Base-by-base conservation (phyloP, 139 green algal genomes). In the Coelastrella sp. region DNA sequence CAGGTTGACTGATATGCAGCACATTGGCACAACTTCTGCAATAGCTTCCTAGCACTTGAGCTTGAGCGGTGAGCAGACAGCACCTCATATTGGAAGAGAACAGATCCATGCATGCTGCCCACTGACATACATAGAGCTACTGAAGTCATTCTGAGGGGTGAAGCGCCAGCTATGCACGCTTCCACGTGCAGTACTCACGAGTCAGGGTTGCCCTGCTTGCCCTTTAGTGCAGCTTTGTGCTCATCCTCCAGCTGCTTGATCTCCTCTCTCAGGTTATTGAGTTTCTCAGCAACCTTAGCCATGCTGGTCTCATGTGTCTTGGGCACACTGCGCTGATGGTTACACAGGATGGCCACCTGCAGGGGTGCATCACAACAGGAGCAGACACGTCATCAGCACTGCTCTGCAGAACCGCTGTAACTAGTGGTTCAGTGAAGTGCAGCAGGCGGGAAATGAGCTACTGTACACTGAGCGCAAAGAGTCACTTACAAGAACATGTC, bases 301-400 rank as follows among this genome's bases (percentile, higher is more conserved):
- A 99, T 99, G 92, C 98, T 95, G 23, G 80, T 86, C 10, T 90
- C 94, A 90, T 99, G 97, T 22, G 90, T 93, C 92, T 99, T 99
- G 89, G 96, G 94, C 73, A 99, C 97, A 0, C 95, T 93, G 19
- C 97, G 96, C 94, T 99, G 97, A 91, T 99, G 98, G 93, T 99
- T 99, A 93, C 98, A 99, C 89, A 99, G 95, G 59, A 99, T 98
- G 88, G 98, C 98, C 83, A 99, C 98, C 95, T 98, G 91, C 5
- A 61, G 3, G 22, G 16, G 59, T 17, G 64, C 64, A 71, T 11
- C 64, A 71, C 2, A 5, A 14, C 3, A 71, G 2, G 11, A 3
- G 7, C n/a, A 76, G 22, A 2, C 10, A 71, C 61, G 3, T 2
- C 61, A 71, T 19, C 61, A 71, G 61, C 61, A 71, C 10, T 71